Conservation (phyloP, 495 filamentous ascomycete genomes). For the Penicillium maclennaniae region DNA sequence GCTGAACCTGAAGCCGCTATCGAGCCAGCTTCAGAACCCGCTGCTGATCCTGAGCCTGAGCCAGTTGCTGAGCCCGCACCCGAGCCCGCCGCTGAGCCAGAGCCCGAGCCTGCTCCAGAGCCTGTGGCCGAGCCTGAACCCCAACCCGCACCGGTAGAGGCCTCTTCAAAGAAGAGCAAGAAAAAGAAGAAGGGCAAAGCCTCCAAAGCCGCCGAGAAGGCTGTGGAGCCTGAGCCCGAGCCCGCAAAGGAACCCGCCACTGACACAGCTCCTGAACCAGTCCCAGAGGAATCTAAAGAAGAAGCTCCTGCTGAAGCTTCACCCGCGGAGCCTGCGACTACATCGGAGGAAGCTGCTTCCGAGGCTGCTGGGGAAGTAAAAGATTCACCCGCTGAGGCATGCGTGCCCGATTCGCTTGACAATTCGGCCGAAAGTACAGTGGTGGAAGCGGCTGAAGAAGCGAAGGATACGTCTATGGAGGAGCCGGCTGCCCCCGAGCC, state of each 20-base stretch:
- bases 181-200: background rate
- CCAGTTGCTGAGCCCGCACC: background rate
- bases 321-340: background rate
- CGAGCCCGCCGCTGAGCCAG: background rate
- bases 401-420: background rate
- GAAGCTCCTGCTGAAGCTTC: background rate
- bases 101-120: background rate
- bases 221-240: constrained; percentile 1
- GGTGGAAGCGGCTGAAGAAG: background rate
- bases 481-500: background rate
- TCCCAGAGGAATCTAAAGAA: background rate
- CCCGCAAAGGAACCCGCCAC: background rate
- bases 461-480: background rate
- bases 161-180: background rate
- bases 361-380: background rate
- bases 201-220: constrained; percentile 2
- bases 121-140: background rate
- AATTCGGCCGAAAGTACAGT: background rate
- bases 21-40: too few species aligned
- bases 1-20: background rate
- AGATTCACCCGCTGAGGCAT: background rate
- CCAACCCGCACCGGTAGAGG: background rate
- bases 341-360: constrained; percentile 6
- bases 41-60: background rate
- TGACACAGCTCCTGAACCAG: background rate